Base-by-base conservation (phyloP, 495 filamentous ascomycete species). In the Ascodesmis nigricans region DNA sequence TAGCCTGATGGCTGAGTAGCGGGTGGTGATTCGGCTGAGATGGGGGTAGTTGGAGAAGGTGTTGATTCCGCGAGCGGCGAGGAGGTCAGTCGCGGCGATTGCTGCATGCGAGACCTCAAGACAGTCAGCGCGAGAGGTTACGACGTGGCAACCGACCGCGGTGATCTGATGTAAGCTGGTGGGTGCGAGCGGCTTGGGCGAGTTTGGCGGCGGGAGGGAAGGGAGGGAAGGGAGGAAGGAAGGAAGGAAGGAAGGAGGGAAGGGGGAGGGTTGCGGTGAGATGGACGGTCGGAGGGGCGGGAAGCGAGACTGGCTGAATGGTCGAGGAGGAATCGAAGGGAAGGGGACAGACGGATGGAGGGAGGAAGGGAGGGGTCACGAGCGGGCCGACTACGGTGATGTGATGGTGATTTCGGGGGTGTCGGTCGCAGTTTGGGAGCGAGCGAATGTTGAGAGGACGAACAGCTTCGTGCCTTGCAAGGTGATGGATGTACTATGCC, bases 91-190 rank as follows among this genome's bases (percentile, higher is more conserved):
- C 55, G 49, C 29, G 53, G 52, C 30, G 45, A 46, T 38, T 57
- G 47, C 54, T 57, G 50, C 43, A 56, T 54, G 29, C 58, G 58
- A 30, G 60, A 62, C 47, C 47, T 53, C 32, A 29, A 2, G 0
- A 15, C 16, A 21, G 26, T 25, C 46, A 26, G 20, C 11, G 30
- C 35, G 7, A 42, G 31, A 21, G 29, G 36, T 31, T 40, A 29
- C 31, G 37, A 49, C 49, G 55, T 26, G 45, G 54, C 54, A 53
- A 59, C 55, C 39, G 40, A 42, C 36, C 39, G 27, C 30, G 33
- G 20, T 32, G 41, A 46, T 42, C 41, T 44, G 44, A 44, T 47
- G 42, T 21, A 34, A 26, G 35, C 9, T 15, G 30, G 29, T 9
- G 32, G 35, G 15, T 40, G 52, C 52, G 41, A 52, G 51, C 45